These are phyloP conservation scores for Diaporthe sp. DNA, from an alignment of 2,329 filamentous ascomycete genomes.

Conservation along the genomic window DNA sequence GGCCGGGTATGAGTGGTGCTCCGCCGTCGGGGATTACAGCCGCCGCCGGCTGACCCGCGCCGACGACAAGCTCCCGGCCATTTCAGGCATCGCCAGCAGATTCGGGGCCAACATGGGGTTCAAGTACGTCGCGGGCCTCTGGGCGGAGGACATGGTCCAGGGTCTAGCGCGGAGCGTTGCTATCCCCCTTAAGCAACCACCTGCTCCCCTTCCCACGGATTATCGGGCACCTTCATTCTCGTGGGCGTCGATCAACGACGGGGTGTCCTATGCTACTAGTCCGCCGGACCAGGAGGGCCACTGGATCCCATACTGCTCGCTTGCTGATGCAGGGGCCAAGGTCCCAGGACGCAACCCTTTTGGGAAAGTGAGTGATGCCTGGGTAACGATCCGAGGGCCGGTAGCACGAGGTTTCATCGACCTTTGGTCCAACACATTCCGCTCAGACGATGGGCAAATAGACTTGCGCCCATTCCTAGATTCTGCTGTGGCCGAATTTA, in stretches of 20 bases:
- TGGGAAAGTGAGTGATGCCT: neutral
- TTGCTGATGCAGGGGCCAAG: neutral
- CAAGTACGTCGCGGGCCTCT: neutral
- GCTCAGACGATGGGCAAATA: neutral
- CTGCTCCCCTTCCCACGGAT: neutral
- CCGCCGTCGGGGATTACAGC: neutral
- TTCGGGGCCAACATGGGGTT: neutral
- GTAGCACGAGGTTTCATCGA: neutral
- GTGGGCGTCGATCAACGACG: neutral
- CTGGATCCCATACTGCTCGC: neutral
- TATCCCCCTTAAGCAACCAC: rapidly evolving
- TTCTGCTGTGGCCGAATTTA: neutral
- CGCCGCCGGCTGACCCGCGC: neutral
- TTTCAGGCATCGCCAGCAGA: neutral
- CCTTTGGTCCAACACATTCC: neutral
- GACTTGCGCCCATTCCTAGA: rapidly evolving
- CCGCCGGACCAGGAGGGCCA: no score
- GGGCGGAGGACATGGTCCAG: neutral
- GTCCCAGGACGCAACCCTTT: neutral
- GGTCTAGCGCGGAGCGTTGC: neutral
- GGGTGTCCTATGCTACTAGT: neutral
- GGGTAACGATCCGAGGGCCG: neutral
- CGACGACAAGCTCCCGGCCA: constrained; percentile 1
- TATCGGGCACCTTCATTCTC: neutral
- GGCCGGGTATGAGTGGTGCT: neutral